These are phyloP conservation scores for Petunia axillaris DNA, from an alignment of 257 asterid genomes.

Conservation along the genomic window DNA sequence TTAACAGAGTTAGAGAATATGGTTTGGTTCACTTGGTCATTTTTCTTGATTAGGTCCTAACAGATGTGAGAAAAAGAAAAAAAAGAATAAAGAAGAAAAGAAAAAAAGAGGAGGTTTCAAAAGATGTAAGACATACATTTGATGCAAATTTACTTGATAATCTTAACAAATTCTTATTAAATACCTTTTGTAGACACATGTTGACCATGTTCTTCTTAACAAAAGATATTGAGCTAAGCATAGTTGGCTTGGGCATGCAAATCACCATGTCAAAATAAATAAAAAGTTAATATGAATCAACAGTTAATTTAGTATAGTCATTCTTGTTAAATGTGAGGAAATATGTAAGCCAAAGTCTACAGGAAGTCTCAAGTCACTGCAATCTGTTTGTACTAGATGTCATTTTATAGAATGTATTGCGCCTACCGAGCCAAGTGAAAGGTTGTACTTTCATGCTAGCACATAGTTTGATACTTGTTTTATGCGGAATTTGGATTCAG, in stretches of 20 bases:
- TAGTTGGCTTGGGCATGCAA: conserved; percentile 1
- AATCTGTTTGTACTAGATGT: conserved; percentile 2
- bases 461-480: conserved; percentile 5
- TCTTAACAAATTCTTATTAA: conserved; percentile 2
- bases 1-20: background rate
- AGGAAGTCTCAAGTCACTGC: conserved; percentile 20
- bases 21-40: conserved; percentile 12
- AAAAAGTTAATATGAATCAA: conserved; percentile 2
- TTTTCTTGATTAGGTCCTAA: conserved; percentile 7
- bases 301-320: background rate
- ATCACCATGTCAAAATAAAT: background rate
- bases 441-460: conserved; percentile 10
- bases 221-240: background rate
- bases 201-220: background rate
- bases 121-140: conserved; percentile 4
- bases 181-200: conserved; percentile 19
- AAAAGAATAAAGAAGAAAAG: no score
- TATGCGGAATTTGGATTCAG: conserved; percentile 15
- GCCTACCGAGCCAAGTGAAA: background rate
- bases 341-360: conserved; percentile 3
- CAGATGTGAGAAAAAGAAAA: background rate
- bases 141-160: background rate
- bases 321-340: background rate
- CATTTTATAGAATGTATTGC: background rate
- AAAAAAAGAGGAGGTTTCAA: background rate